These are phyloP conservation scores for Fusarium buharicum DNA, from an alignment of 2,329 filamentous ascomycete species.

Conservation along the genomic window DNA sequence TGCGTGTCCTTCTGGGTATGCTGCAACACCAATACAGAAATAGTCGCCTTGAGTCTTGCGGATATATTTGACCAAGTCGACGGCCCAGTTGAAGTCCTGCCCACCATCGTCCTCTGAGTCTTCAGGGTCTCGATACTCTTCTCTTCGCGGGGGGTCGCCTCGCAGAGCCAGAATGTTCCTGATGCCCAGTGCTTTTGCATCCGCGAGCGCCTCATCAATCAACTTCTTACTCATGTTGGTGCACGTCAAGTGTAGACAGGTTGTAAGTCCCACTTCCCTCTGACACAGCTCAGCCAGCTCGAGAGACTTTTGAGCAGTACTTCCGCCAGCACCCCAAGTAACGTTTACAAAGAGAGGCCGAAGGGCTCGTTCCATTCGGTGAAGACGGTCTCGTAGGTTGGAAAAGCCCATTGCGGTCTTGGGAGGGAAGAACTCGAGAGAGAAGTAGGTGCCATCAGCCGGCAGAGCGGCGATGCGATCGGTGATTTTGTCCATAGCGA, in stretches of 20 bases:
- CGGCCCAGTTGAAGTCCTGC: slow-evolving; percentile 86
- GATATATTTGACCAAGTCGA: slow-evolving; percentile 92
- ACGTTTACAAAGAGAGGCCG: slow-evolving; percentile 95
- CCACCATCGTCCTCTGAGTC: slow-evolving; percentile 70
- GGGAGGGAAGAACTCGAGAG: slow-evolving; percentile 98
- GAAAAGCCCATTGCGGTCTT: slow-evolving; percentile 96
- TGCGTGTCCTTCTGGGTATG: slow-evolving; percentile 94
- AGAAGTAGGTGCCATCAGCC: slow-evolving; percentile 85
- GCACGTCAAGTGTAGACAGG: slow-evolving; percentile 94
- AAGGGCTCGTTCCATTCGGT: slow-evolving; percentile 92
- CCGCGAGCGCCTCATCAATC: slow-evolving; percentile 88
- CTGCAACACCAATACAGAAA: slow-evolving; percentile 94
- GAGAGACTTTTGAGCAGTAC: slow-evolving; percentile 88
- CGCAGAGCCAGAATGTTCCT: slow-evolving; percentile 92
- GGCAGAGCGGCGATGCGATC: slow-evolving; percentile 94
- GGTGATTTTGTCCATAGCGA: slow-evolving; percentile 83
- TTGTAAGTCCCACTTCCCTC: slow-evolving; percentile 89
- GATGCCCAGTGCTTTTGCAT: slow-evolving; percentile 89
- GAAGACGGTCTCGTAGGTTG: slow-evolving; percentile 90
- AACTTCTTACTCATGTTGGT: slow-evolving; percentile 93
- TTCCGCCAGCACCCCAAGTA: slow-evolving; percentile 97
- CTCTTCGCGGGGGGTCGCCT: slow-evolving; percentile 88
- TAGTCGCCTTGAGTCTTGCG: slow-evolving; percentile 87
- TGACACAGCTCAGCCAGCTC: slow-evolving; percentile 96
- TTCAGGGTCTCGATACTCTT: slow-evolving; percentile 79